Conservation (phyloP, 208 protist genomes). For the Leishmania arabica region DNA sequence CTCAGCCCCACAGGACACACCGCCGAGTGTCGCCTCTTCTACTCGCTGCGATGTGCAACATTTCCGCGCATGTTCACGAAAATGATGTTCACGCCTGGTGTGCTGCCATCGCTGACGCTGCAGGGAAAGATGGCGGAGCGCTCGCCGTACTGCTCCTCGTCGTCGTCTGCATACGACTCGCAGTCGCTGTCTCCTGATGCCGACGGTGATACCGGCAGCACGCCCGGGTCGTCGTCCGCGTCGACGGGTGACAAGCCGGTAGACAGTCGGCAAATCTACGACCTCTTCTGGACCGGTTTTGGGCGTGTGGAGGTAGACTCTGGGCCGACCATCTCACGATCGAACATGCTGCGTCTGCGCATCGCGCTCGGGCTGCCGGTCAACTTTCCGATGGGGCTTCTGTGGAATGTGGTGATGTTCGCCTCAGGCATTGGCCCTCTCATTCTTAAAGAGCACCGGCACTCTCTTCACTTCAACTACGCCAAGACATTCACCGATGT, state of each 20-base stretch:
- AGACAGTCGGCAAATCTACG: constrained; percentile 28
- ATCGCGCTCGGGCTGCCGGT: constrained; percentile 45
- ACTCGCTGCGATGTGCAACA: constrained; percentile 34
- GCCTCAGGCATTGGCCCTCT: constrained; percentile 48
- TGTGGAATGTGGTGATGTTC: constrained; percentile 80
- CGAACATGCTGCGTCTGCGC: constrained; percentile 42
- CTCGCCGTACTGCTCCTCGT: constrained; percentile 14
- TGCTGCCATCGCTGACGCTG: constrained; percentile 49
- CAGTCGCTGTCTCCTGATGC: background rate
- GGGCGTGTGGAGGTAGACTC: constrained; percentile 82
- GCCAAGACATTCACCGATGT: constrained; percentile 48
- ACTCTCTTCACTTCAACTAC: constrained; percentile 38
- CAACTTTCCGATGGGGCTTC: constrained; percentile 55
- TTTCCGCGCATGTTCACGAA: constrained; percentile 71
- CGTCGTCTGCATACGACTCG: background rate
- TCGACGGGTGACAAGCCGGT: constrained; percentile 5
- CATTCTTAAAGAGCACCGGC: constrained; percentile 42
- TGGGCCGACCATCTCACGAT: constrained; percentile 46
- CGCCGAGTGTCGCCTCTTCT: constrained; percentile 73
- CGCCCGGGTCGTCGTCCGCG: background rate
- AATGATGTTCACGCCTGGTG: constrained; percentile 51
- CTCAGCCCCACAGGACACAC: constrained; percentile 59
- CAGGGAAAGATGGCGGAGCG: constrained; percentile 37
- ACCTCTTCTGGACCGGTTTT: constrained; percentile 67
- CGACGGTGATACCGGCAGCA: background rate